Evolutionary conservation across 1,139 yeast species (phyloP), one percentile per base, ranked within the genome.

Genomic region (Hanseniaspora uvarum): DNA sequence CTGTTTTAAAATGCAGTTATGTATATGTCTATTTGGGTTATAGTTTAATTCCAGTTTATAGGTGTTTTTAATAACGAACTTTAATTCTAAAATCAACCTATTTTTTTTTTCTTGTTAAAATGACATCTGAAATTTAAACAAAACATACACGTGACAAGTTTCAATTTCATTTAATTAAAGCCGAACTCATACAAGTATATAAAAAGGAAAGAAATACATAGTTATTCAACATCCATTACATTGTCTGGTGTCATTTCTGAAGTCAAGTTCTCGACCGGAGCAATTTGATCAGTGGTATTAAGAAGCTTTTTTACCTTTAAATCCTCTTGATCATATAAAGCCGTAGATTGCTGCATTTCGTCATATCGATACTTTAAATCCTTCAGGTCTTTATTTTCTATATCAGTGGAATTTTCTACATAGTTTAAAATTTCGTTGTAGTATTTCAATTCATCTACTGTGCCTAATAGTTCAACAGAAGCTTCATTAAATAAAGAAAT

Each of bases 401-500:
- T 61, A 19, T 65, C 67, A 3, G 70, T 58, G 4, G 72, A 71
- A 0, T 65, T 60, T 0, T 83, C 80, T 3, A 65, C 62, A 55
- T 58, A 71, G 56, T 71, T 71, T 59, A 81, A 81, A 54, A 87
- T 67, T 54, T 76, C 71, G 28, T 58, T 60, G 51, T 56, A 58
- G 44, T 59, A 59, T 40, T 57, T 57, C 38, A 64, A 36, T 12
- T 62, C 59, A 1, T 58, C 44, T 19, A 47, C 46, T 7, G 56
- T 50, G 0, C 65, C 59, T 8, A 65, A 52, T 26, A 66, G 55
- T 28, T 58, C 57, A 7, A 86, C 95, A 14, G 77, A 71, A 0
- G 97, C 98, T 11, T 85, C 85, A 59, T 80, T 79, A 64, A 80
- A 92, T 36, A 85, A 86, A 55, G 95, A 85, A 34, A 87, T 73